Conservation (phyloP, 1,284 basidiomycete species). For the Ganoderma leucocontextum region DNA sequence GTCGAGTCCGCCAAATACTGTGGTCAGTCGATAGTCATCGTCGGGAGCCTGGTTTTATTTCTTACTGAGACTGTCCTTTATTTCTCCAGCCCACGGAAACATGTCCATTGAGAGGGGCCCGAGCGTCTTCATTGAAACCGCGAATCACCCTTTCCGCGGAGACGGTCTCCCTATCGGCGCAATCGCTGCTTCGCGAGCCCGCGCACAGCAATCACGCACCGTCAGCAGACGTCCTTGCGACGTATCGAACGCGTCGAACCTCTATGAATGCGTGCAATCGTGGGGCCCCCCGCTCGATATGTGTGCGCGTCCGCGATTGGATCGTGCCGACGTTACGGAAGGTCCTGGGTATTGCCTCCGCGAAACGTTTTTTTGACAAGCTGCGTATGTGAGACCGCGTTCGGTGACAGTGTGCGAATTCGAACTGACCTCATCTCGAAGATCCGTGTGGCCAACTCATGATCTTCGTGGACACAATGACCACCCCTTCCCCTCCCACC, state of each 20-base stretch:
- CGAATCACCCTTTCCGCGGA: conserved; percentile 11
- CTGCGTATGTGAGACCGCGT: conserved; percentile 20
- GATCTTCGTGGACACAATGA: conserved; percentile 20
- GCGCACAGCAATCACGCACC: conserved; percentile 5
- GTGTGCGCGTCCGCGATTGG: neutral
- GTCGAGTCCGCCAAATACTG: neutral
- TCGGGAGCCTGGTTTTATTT: conserved; percentile 1
- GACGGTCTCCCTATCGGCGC: conserved; percentile 21
- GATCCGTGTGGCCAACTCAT: conserved; percentile 14
- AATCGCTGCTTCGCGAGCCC: conserved; percentile 17
- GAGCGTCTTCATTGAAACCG: conserved; percentile 3
- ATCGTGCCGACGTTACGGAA: conserved; percentile 15
- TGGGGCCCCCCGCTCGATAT: neutral
- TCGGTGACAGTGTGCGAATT: conserved; percentile 5
- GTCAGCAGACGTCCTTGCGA: conserved; percentile 11
- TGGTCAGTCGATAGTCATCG: conserved; percentile 12
- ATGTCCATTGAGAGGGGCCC: neutral
- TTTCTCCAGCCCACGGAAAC: conserved; percentile 12
- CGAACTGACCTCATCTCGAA: conserved; percentile 20
- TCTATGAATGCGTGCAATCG: conserved; percentile 1
- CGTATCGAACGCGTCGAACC: neutral
- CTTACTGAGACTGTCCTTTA: conserved; percentile 10
- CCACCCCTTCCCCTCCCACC: conserved; percentile 7
- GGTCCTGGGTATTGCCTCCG: conserved; percentile 14
- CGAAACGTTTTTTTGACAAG: conserved; percentile 15